These are phyloP conservation scores for Pseudocercospora musae DNA, from an alignment of 2,329 filamentous ascomycete genomes.

Conservation along the genomic window DNA sequence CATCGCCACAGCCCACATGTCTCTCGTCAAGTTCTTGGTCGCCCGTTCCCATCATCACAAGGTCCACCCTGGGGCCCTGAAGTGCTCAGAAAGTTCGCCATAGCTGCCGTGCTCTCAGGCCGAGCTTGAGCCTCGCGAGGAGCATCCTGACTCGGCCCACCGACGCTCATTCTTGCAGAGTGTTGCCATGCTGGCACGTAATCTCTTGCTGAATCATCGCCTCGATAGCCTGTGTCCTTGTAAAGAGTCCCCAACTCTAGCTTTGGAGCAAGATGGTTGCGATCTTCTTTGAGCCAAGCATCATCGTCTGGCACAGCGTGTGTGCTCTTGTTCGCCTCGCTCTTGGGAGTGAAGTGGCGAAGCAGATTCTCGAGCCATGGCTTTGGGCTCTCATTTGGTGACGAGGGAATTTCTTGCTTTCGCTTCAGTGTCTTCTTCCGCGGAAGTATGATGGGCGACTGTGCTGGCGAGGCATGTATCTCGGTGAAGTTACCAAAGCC, in stretches of 20 bases:
- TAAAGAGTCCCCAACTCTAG: slow-evolving; percentile 8
- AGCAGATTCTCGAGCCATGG: not conserved
- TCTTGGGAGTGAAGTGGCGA: not conserved
- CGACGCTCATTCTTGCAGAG: not conserved
- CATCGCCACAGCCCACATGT: not conserved
- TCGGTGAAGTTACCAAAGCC: slow-evolving; percentile 9
- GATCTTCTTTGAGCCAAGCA: not conserved
- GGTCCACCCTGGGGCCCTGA: not conserved
- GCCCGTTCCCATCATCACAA: not conserved
- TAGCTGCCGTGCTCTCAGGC: slow-evolving; percentile 47
- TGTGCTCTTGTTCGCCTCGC: not conserved
- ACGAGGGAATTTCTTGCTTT: not conserved
- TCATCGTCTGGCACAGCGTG: not conserved
- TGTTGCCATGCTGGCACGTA: slow-evolving; percentile 8
- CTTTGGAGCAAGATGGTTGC: slow-evolving; percentile 4
- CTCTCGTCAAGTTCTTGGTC: not conserved
- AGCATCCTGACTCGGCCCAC: slow-evolving; percentile 46
- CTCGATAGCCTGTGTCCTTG: slow-evolving; percentile 3
- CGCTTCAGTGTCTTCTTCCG: not conserved
- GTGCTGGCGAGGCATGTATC: slow-evolving; percentile 7
- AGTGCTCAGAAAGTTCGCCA: not conserved
- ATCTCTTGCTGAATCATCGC: not conserved
- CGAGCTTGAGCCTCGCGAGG: slow-evolving; percentile 67
- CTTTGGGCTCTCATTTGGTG: not conserved
- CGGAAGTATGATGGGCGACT: slow-evolving; percentile 4